A percentile compares a stretch with the other conserved stretches of the same genome.
These are phyloP conservation scores for Ensete glaucum DNA, from an alignment of 176 grass and related monocot species.

Conservation along the genomic window DNA sequence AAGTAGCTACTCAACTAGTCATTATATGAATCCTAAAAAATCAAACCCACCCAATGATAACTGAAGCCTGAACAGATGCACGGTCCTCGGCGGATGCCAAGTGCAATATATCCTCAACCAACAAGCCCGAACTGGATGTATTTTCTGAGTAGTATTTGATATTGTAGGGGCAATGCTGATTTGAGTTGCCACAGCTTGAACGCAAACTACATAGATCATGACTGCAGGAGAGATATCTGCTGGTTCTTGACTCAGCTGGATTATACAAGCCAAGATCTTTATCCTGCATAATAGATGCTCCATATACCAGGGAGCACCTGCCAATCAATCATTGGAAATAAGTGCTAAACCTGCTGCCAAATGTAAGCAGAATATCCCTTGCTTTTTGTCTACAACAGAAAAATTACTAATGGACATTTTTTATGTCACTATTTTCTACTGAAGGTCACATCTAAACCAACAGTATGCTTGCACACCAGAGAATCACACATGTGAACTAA, in stretches of 20 bases:
- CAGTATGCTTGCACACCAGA: background rate
- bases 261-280: constrained; percentile 91
- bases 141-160: constrained; percentile 79
- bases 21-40: background rate
- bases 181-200: constrained; percentile 54
- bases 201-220: constrained; percentile 58
- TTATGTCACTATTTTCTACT: background rate
- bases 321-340: constrained; percentile 98
- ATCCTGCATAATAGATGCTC: constrained; percentile 99
- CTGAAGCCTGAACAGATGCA: constrained; percentile 61
- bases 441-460: background rate
- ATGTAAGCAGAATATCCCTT: constrained; percentile 28
- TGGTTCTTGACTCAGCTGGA: constrained; percentile 75
- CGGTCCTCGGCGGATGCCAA: constrained; percentile 51
- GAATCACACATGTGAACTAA: background rate
- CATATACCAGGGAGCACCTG: constrained; percentile 89
- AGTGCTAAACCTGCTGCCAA: constrained; percentile 69
- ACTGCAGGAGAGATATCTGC: constrained; percentile 73
- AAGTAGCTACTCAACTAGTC: background rate
- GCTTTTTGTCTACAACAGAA: background rate
- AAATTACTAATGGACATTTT: background rate
- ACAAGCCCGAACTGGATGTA: constrained; percentile 86
- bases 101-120: constrained; percentile 76
- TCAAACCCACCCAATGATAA: constrained; percentile 66
- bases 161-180: constrained; percentile 81